phyloP scores from a whole-genome alignment of 2,329 filamentous ascomycete genomes.

The Claviceps digitariae region DNA sequence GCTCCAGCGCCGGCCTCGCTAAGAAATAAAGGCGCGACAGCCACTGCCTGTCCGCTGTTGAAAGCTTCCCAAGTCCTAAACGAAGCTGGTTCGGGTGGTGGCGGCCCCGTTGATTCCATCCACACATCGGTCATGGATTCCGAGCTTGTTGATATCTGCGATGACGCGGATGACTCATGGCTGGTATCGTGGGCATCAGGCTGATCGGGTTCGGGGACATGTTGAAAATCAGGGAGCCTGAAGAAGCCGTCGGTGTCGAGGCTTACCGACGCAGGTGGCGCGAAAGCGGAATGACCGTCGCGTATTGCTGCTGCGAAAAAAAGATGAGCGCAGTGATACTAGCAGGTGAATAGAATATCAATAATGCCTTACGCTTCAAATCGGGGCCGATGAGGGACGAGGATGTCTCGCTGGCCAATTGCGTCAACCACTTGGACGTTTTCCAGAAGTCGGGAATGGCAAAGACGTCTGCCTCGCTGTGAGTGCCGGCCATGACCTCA shows the following conservation, averaged over 20 bases:
- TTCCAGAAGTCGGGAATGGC: constrained; percentile 48
- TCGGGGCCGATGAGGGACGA: constrained; percentile 31
- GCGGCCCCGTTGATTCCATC: constrained; percentile 24
- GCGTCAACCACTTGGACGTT: constrained; percentile 35
- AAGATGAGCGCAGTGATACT: neutral
- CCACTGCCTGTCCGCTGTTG: constrained; percentile 21
- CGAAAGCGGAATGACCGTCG: constrained; percentile 2
- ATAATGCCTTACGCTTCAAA: constrained; percentile 16
- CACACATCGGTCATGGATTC: constrained; percentile 25
- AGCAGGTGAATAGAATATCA: neutral
- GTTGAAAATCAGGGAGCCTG: constrained; percentile 8
- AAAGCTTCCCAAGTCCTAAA: constrained; percentile 63
- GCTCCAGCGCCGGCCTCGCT: constrained; percentile 53
- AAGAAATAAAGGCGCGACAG: constrained; percentile 39
- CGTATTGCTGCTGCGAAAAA: neutral
- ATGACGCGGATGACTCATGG: neutral
- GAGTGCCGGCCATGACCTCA: constrained; percentile 22
- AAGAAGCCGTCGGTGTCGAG: constrained; percentile 19
- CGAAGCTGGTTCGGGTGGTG: constrained; percentile 18
- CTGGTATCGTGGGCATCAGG: neutral
- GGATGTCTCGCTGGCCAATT: constrained; percentile 9
- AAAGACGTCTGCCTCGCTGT: constrained; percentile 43
- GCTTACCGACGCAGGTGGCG: constrained; percentile 10
- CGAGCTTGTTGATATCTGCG: constrained; percentile 4
- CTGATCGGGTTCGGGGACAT: neutral